Evolutionary conservation across 1,284 basidiomycete genomes (phyloP).

Genomic region (Ganoderma sinense): DNA sequence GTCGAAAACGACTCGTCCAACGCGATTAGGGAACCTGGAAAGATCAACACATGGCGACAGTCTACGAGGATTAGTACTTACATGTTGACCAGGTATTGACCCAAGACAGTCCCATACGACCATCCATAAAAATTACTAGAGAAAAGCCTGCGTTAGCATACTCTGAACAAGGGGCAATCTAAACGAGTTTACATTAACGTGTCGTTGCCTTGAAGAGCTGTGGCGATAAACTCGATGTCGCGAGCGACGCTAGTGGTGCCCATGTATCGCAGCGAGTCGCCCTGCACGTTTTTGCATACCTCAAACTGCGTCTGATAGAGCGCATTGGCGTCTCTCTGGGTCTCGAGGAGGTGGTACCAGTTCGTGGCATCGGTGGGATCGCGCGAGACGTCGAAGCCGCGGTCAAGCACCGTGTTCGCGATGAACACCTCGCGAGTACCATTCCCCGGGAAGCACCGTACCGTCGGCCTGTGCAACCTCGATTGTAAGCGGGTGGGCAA

Average conservation of each 20-base stretch:
- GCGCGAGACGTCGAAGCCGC: slow-evolving; percentile 44
- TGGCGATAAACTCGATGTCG: slow-evolving; percentile 51
- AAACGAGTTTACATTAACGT: slow-evolving; percentile 46
- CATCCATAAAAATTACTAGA: slow-evolving; percentile 37
- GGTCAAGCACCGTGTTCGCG: slow-evolving; percentile 45
- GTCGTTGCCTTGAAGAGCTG: slow-evolving; percentile 47
- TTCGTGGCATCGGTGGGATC: slow-evolving; percentile 38
- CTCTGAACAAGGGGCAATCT: slow-evolving; percentile 25
- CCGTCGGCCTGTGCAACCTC: slow-evolving; percentile 37
- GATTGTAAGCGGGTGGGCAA: background rate
- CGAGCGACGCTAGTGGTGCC: slow-evolving; percentile 51
- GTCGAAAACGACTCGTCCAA: slow-evolving; percentile 36
- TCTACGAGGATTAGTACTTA: background rate
- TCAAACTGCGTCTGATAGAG: slow-evolving; percentile 45
- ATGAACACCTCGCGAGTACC: slow-evolving; percentile 40
- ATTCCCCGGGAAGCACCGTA: slow-evolving; percentile 44
- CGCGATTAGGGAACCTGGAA: slow-evolving; percentile 33
- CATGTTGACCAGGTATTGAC: slow-evolving; percentile 39
- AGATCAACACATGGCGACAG: background rate
- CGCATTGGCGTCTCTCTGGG: slow-evolving; percentile 43
- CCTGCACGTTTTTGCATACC: slow-evolving; percentile 47
- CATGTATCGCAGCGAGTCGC: slow-evolving; percentile 50
- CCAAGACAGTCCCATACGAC: slow-evolving; percentile 36
- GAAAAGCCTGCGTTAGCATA: background rate
- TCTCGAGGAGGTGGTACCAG: slow-evolving; percentile 41